Evolutionary conservation across 768 basidiomycete genomes (phyloP).

Genomic region (Russula dissimulans): DNA sequence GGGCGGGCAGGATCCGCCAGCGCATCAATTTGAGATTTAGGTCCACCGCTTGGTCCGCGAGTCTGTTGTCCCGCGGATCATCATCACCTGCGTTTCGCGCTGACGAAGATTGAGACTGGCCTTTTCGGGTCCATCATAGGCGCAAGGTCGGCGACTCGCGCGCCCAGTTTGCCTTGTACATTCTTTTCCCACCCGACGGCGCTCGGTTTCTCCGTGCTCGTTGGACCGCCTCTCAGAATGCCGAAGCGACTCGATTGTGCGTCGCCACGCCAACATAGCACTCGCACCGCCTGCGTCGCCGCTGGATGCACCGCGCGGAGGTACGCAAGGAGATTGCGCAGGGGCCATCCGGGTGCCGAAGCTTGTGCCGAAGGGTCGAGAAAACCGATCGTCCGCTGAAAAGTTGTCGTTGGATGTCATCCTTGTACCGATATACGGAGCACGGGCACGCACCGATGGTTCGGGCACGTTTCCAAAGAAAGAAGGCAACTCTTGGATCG

Average conservation of each 20-base stretch:
- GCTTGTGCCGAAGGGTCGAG: conserved; percentile 71
- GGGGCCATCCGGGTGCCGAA: conserved; percentile 66
- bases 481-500: conserved; percentile 45
- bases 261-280: conserved; percentile 66
- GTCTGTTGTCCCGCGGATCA: conserved; percentile 32
- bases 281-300: conserved; percentile 39
- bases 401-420: background rate
- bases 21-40: conserved; percentile 96
- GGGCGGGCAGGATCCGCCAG: conserved; percentile 86
- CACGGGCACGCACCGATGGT: conserved; percentile 33
- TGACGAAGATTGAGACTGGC: conserved; percentile 30
- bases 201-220: conserved; percentile 34
- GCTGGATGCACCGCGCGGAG: conserved; percentile 52
- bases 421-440: background rate
- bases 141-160: conserved; percentile 81
- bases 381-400: conserved; percentile 27
- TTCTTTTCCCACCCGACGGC: conserved; percentile 98
- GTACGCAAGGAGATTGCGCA: conserved; percentile 85
- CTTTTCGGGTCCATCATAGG: conserved; percentile 92
- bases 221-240: conserved; percentile 31
- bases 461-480: conserved; percentile 46
- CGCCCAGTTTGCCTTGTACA: conserved; percentile 74
- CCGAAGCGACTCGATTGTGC: conserved; percentile 63
- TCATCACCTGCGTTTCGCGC: background rate
- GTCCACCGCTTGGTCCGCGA: conserved; percentile 96